Evolutionary conservation across 108 stramenopile genomes (phyloP).

Genomic region (Aurantiochytrium sp.): DNA sequence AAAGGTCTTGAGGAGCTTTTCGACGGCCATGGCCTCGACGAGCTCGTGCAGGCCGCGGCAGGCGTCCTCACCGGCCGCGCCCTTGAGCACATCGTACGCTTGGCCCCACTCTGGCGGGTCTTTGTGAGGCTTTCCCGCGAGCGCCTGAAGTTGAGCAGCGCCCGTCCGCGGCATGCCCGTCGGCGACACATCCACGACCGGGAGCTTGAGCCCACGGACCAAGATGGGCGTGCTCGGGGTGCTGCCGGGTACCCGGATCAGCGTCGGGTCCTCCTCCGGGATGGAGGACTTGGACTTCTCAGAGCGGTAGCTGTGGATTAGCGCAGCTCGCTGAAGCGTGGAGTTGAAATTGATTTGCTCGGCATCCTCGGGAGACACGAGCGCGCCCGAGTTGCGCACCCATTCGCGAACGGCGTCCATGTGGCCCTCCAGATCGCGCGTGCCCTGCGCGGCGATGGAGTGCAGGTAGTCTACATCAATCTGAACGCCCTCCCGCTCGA

Average conservation of each 20-base stretch:
- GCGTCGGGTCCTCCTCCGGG: no score
- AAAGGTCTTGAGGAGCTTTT: constrained; percentile 90
- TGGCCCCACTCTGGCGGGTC: constrained; percentile 81
- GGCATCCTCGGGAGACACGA: constrained; percentile 51
- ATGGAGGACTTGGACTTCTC: no score
- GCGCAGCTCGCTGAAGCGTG: constrained; percentile 32
- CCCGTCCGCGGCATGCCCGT: constrained; percentile 81
- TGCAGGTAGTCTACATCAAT: constrained; percentile 83
- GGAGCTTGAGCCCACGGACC: not conserved
- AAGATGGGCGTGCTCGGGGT: not conserved
- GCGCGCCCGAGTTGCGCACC: constrained; percentile 45
- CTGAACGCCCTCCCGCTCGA: constrained; percentile 90
- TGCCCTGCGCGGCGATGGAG: constrained; percentile 70
- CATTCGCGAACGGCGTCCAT: constrained; percentile 67
- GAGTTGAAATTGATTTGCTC: constrained; percentile 78
- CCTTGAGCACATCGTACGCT: constrained; percentile 78
- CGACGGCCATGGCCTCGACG: constrained; percentile 79
- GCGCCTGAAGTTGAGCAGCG: constrained; percentile 70
- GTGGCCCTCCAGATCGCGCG: constrained; percentile 68
- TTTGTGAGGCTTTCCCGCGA: constrained; percentile 78
- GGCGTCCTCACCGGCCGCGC: constrained; percentile 72
- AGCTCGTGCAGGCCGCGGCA: constrained; percentile 84
- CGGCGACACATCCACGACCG: constrained; percentile 42
- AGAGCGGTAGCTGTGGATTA: not conserved
- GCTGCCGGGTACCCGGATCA: not conserved